These are phyloP conservation scores for Colletotrichum shisoi DNA, from an alignment of 2,329 filamentous ascomycete species.

Conservation along the genomic window DNA sequence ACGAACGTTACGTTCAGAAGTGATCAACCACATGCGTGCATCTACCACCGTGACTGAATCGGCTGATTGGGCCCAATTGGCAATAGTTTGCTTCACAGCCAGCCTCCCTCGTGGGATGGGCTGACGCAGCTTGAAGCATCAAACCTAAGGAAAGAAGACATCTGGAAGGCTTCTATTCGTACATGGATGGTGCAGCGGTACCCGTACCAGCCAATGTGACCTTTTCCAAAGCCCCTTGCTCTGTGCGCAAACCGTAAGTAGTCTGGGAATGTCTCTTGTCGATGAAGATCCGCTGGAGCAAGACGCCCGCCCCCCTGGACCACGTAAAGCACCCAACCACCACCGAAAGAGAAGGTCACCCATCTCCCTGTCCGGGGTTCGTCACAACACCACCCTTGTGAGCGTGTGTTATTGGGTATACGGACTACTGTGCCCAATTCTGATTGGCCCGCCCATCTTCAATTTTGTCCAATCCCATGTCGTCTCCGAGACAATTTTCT, in stretches of 20 bases:
- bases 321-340: constrained; percentile 30
- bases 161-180: constrained; percentile 35
- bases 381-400: neutral
- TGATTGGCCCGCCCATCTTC: constrained; percentile 28
- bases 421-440: constrained; percentile 39
- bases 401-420: constrained; percentile 16
- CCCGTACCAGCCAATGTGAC: neutral
- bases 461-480: constrained; percentile 38
- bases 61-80: constrained; percentile 9
- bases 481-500: constrained; percentile 34
- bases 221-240: constrained; percentile 7
- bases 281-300: constrained; percentile 12
- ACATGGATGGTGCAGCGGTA: constrained; percentile 16
- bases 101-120: neutral
- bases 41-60: constrained; percentile 24
- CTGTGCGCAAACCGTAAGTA: constrained; percentile 17
- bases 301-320: neutral
- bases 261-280: constrained; percentile 25
- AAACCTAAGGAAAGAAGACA: constrained; percentile 22
- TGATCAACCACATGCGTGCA: neutral
- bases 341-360: neutral
- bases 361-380: constrained; percentile 1
- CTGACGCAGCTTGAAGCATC: neutral
- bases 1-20: constrained; percentile 13
- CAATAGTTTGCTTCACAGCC: constrained; percentile 8